phyloP scores from a whole-genome alignment of 306 rosid genomes.

The Quercus engelmannii region DNA sequence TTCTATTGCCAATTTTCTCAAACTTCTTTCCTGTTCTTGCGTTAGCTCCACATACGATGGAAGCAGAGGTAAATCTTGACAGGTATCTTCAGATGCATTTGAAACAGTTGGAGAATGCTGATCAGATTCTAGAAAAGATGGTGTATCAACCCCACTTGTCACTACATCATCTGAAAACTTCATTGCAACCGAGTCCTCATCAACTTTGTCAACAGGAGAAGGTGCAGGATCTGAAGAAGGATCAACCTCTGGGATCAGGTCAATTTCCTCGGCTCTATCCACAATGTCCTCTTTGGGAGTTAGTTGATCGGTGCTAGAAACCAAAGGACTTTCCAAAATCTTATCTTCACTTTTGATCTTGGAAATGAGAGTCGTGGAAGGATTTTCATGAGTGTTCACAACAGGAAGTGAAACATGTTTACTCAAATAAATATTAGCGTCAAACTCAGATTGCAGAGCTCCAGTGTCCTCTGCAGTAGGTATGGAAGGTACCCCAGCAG shows the following conservation, averaged over 20 bases:
- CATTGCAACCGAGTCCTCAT: slow-evolving; percentile 45
- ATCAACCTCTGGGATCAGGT: slow-evolving; percentile 26
- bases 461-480: slow-evolving; percentile 50
- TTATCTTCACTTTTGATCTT: slow-evolving; percentile 48
- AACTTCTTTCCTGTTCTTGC: slow-evolving; percentile 58
- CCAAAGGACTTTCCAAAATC: slow-evolving; percentile 41
- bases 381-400: slow-evolving; percentile 31
- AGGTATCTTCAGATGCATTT: slow-evolving; percentile 69
- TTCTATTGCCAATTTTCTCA: slow-evolving; percentile 66
- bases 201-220: slow-evolving; percentile 40
- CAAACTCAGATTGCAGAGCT: slow-evolving; percentile 47
- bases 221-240: slow-evolving; percentile 40
- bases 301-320: slow-evolving; percentile 37
- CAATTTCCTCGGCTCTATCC: slow-evolving; percentile 51
- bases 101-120: slow-evolving; percentile 54
- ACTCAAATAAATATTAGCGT: slow-evolving; percentile 42
- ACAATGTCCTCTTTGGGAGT: slow-evolving; percentile 40
- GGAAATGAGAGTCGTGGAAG: slow-evolving; percentile 34
- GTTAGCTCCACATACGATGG: slow-evolving; percentile 74
- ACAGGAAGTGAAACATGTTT: slow-evolving; percentile 50
- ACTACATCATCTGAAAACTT: slow-evolving; percentile 40
- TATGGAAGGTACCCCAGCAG: slow-evolving; percentile 41
- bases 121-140: slow-evolving; percentile 54
- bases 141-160: slow-evolving; percentile 44
- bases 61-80: slow-evolving; percentile 70